Evolutionary conservation across 2,329 filamentous ascomycete genomes (phyloP).

Genomic region (Phialophora verrucosa): DNA sequence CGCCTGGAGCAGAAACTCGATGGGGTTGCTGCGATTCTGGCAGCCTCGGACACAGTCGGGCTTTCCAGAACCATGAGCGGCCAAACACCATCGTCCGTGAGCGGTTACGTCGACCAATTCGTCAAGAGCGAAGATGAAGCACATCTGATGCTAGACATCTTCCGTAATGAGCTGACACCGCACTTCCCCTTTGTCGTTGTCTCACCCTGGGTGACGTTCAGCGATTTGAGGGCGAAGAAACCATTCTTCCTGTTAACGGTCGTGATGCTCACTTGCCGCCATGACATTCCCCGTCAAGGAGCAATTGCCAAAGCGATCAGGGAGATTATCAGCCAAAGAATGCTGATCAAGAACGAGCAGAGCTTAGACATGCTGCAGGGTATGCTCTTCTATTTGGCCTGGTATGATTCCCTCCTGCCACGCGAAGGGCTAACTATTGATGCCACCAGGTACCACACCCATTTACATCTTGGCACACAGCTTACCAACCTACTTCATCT

Average conservation of each 20-base stretch:
- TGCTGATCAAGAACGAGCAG: slow-evolving; percentile 44
- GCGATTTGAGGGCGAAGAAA: slow-evolving; percentile 37
- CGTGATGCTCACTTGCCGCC: slow-evolving; percentile 41
- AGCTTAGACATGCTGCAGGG: slow-evolving; percentile 51
- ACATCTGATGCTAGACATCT: slow-evolving; percentile 30
- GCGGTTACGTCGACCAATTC: slow-evolving; percentile 17
- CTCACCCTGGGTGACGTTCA: slow-evolving; percentile 26
- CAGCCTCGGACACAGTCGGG: slow-evolving; percentile 21
- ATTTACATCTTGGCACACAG: slow-evolving; percentile 39
- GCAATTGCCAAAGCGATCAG: slow-evolving; percentile 42
- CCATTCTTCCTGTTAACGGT: slow-evolving; percentile 48
- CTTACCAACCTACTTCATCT: slow-evolving; percentile 45
- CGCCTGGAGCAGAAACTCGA: slow-evolving; percentile 42
- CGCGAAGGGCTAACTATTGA: not conserved
- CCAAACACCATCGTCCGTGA: slow-evolving; percentile 8
- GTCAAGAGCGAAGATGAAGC: slow-evolving; percentile 27
- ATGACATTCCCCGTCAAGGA: slow-evolving; percentile 40
- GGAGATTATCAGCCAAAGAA: slow-evolving; percentile 42
- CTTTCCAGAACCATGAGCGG: not conserved
- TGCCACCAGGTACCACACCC: slow-evolving; percentile 21
- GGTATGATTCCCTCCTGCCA: slow-evolving; percentile 37
- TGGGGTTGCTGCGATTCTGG: slow-evolving; percentile 40
- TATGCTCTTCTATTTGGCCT: slow-evolving; percentile 46
- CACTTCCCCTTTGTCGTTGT: slow-evolving; percentile 42
- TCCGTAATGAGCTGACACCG: slow-evolving; percentile 34